Conservation (phyloP, 176 grass and related monocot genomes). For the Phyllostachys edulis region DNA sequence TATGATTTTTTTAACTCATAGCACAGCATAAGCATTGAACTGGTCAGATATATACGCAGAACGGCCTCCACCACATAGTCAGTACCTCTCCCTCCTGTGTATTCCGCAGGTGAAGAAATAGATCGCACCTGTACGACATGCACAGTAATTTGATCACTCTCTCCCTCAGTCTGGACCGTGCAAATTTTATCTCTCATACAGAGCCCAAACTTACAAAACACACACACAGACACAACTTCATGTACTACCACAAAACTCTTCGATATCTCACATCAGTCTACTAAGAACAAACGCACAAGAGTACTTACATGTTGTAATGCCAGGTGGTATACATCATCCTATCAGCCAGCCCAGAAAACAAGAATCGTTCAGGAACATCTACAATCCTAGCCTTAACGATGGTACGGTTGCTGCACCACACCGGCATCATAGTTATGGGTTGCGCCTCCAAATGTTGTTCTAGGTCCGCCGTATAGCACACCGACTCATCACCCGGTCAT, state of each 20-base stretch:
- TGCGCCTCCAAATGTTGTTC: slow-evolving; percentile 21
- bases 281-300: not conserved
- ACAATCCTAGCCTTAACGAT: not conserved
- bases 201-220: not conserved
- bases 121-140: too few relatives aligned
- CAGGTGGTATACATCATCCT: not conserved
- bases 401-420: slow-evolving; percentile 29
- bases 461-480: slow-evolving; percentile 33
- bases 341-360: slow-evolving; percentile 32
- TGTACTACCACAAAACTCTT: not conserved
- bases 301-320: not conserved
- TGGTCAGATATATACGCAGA: too few relatives aligned
- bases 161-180: too few relatives aligned
- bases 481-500: slow-evolving; percentile 11
- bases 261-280: not conserved
- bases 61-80: too few relatives aligned
- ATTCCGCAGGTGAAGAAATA: too few relatives aligned
- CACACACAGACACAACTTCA: not conserved
- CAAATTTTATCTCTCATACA: not conserved
- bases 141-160: too few relatives aligned
- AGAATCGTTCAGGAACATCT: slow-evolving; percentile 24
- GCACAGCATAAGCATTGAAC: too few relatives aligned
- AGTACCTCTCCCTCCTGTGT: too few relatives aligned
- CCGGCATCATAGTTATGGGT: slow-evolving; percentile 19
- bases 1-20: too few relatives aligned